phyloP scores from a whole-genome alignment of 2,329 filamentous ascomycete species.

The Tolypocladium tundrense region DNA sequence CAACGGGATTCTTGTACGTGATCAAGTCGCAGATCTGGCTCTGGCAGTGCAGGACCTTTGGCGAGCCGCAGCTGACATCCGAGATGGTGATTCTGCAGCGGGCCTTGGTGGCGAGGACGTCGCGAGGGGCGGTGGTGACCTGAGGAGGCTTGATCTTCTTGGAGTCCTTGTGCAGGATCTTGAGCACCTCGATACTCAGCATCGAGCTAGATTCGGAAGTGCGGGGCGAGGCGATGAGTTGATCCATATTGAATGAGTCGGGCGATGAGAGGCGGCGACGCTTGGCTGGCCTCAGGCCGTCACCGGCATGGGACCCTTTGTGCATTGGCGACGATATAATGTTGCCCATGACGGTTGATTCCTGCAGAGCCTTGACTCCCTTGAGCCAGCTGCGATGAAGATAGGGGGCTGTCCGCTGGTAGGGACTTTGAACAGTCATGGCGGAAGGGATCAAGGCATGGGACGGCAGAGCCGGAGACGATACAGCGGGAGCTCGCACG shows the following conservation, averaged over 20 bases:
- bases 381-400: slow-evolving; percentile 44
- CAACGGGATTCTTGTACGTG: slow-evolving; percentile 36
- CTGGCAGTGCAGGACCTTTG: slow-evolving; percentile 39
- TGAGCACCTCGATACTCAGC: slow-evolving; percentile 43
- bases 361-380: slow-evolving; percentile 32
- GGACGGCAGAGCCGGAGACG: slow-evolving; percentile 8
- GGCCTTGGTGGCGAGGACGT: slow-evolving; percentile 21
- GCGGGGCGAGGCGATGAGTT: slow-evolving; percentile 19
- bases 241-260: slow-evolving; percentile 20
- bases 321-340: slow-evolving; percentile 27
- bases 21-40: slow-evolving; percentile 44
- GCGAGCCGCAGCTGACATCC: slow-evolving; percentile 22
- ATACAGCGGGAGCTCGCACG: neutral
- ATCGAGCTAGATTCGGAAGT: slow-evolving; percentile 25
- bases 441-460: slow-evolving; percentile 24
- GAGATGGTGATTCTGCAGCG: slow-evolving; percentile 27
- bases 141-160: slow-evolving; percentile 22
- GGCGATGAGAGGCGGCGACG: slow-evolving; percentile 37
- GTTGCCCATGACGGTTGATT: slow-evolving; percentile 30
- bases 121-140: slow-evolving; percentile 16
- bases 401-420: slow-evolving; percentile 40
- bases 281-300: slow-evolving; percentile 32
- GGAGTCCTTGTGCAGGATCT: slow-evolving; percentile 39
- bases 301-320: slow-evolving; percentile 20
- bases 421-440: slow-evolving; percentile 39